Evolutionary conservation across 78 protist species (phyloP).

Genomic region (Guillardia theta): DNA sequence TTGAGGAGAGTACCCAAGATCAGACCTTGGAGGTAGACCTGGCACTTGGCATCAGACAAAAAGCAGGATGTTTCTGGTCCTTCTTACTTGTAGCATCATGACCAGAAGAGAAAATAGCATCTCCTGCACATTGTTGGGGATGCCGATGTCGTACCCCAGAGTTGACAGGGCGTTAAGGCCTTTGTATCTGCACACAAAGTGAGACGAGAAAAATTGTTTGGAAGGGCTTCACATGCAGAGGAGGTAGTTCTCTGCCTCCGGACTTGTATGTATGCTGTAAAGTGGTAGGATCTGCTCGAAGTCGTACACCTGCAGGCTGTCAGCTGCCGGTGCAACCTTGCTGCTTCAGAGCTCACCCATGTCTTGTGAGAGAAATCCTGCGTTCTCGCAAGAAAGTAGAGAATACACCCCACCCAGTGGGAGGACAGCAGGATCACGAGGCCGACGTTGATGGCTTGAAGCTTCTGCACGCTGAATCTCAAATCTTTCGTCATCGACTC

Average conservation of each 20-base stretch:
- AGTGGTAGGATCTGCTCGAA: too few relatives aligned
- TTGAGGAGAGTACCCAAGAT: slow-evolving; percentile 15
- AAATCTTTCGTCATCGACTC: neutral
- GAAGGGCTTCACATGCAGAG: too few relatives aligned
- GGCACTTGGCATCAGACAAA: too few relatives aligned
- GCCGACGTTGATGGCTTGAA: neutral
- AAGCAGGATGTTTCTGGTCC: too few relatives aligned
- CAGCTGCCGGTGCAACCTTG: too few relatives aligned
- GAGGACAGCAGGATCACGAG: neutral
- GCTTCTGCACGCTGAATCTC: neutral
- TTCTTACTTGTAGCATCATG: neutral
- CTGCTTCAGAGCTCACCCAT: too few relatives aligned
- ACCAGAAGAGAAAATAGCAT: neutral
- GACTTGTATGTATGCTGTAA: too few relatives aligned
- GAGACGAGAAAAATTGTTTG: too few relatives aligned
- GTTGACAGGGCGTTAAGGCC: neutral
- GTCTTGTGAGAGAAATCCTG: too few relatives aligned
- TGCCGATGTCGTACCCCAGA: neutral
- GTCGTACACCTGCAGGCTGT: too few relatives aligned
- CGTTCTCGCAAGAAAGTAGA: too few relatives aligned
- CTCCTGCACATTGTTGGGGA: neutral
- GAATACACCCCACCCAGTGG: slow-evolving; percentile 37
- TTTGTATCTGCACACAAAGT: neutral
- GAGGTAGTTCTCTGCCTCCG: neutral
- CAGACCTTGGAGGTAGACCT: neutral